Evolutionary conservation across 2,329 filamentous ascomycete species (phyloP).

Genomic region (Sarocladium strictum): DNA sequence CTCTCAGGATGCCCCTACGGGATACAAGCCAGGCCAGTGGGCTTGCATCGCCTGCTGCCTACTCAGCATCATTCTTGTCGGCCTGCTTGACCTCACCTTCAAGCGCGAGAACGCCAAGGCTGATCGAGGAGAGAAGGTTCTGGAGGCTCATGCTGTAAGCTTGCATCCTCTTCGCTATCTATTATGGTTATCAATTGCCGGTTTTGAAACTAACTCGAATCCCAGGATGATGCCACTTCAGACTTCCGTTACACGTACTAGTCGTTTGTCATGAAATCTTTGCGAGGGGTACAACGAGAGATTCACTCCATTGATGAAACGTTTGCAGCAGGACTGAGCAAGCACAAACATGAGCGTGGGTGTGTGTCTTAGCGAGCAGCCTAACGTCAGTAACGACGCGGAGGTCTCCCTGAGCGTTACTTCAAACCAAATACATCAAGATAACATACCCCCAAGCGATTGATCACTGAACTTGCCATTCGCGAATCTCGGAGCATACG

Average conservation of each 20-base stretch:
- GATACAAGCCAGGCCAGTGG: constrained; percentile 50
- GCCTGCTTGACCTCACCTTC: constrained; percentile 33
- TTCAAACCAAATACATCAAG: background rate
- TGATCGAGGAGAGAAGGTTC: constrained; percentile 44
- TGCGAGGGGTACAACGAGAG: background rate
- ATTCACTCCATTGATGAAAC: background rate
- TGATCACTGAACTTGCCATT: no score
- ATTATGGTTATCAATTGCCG: background rate
- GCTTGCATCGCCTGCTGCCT: constrained; percentile 46
- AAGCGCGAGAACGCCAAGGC: constrained; percentile 41
- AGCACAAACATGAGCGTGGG: background rate
- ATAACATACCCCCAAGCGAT: background rate
- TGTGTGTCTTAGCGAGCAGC: background rate
- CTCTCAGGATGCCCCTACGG: constrained; percentile 27
- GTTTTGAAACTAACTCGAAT: constrained; percentile 11
- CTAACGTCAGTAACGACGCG: background rate
- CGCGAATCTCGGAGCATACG: no score
- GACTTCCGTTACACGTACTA: constrained; percentile 31
- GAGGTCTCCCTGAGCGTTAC: background rate
- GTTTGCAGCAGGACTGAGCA: background rate
- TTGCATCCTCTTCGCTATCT: background rate
- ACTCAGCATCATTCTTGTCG: constrained; percentile 40
- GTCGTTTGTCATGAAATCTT: background rate
- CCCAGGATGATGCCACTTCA: constrained; percentile 20
- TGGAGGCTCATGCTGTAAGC: constrained; percentile 46